Evolutionary conservation across 495 filamentous ascomycete genomes (phyloP), one percentile per base, ranked within the genome.

Genomic region (Terfezia boudieri): DNA sequence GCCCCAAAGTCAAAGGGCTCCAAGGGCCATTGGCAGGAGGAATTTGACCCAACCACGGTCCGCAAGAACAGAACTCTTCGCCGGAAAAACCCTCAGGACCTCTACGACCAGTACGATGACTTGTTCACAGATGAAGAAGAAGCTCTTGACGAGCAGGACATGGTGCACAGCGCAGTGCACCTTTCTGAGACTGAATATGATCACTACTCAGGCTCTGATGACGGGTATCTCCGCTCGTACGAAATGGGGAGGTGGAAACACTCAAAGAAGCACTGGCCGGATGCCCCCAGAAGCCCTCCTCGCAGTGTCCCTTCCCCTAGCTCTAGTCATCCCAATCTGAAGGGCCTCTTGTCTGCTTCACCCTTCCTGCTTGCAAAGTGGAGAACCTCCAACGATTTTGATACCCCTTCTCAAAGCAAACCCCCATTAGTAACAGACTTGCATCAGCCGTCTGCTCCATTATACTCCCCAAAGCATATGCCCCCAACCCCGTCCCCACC

Each of bases 21-120:
- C 4, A 32, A 32, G 26, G 26, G 26, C 38, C 36, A 53, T 32
- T 4, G 26, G 51, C 56, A 55, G 49, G 56, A 49, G 12, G 59
- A 65, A 48, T 65, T 65, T 49, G 63, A 65, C 51, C 63, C 63
- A 36, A 65, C 63, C 5, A 65, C 63, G 51, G 61, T 65, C 36
- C 55, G 63, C 43, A 64, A 57, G 49, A 62, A 65, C 50, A 54
- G 63, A 14, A 60, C 54, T n/a, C 55, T 62, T 36, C 63, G 62
- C 51, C 49, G 54, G 12, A 56, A 61, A 41, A 59, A 62, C 9
- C 62, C 61, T 22, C 62, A 65, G 49, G 63, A 62, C 17, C 53
- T 65, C n/a, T 65, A 65, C 48, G 55, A 61, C 26, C 62, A 65
- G 36, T 65, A 65, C 51, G 61, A 65, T 37, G 63, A 65, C 49